phyloP scores from a whole-genome alignment of 2,329 filamentous ascomycete genomes.

The Botrytis sinoallii region DNA sequence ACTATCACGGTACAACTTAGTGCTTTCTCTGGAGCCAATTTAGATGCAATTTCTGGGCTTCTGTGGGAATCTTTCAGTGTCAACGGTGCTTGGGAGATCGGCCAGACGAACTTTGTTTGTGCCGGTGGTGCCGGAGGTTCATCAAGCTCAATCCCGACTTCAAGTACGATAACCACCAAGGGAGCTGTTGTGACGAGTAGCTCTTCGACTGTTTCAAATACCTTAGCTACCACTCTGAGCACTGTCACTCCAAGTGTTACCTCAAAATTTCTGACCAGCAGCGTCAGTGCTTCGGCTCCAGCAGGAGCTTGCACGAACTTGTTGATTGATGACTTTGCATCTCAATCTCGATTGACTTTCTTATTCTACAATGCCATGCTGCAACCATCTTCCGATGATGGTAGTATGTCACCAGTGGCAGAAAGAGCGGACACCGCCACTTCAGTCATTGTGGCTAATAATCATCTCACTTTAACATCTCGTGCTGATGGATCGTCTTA shows the following conservation, averaged over 20 bases:
- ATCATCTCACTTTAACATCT: constrained; percentile 53
- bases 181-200: not conserved
- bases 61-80: constrained; percentile 44
- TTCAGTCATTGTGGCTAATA: constrained; percentile 51
- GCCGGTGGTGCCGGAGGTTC: constrained; percentile 20
- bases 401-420: constrained; percentile 44
- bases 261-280: constrained; percentile 1
- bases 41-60: constrained; percentile 47
- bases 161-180: constrained; percentile 11
- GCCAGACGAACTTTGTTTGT: constrained; percentile 48
- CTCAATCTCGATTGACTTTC: constrained; percentile 60
- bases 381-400: constrained; percentile 54
- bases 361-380: constrained; percentile 58
- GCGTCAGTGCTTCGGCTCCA: constrained; percentile 15
- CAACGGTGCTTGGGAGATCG: constrained; percentile 46
- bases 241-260: not conserved
- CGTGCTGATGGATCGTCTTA: constrained; percentile 46
- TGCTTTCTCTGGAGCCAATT: constrained; percentile 49
- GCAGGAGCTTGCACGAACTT: constrained; percentile 41
- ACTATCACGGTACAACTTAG: constrained; percentile 50
- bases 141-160: not conserved
- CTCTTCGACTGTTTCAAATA: not conserved
- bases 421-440: constrained; percentile 33
- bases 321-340: constrained; percentile 58
- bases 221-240: not conserved